A percentile compares a stretch with the other conserved stretches of the same genome.
Conservation (phyloP, 805 yeast species). For the Teunomyces atbi region DNA sequence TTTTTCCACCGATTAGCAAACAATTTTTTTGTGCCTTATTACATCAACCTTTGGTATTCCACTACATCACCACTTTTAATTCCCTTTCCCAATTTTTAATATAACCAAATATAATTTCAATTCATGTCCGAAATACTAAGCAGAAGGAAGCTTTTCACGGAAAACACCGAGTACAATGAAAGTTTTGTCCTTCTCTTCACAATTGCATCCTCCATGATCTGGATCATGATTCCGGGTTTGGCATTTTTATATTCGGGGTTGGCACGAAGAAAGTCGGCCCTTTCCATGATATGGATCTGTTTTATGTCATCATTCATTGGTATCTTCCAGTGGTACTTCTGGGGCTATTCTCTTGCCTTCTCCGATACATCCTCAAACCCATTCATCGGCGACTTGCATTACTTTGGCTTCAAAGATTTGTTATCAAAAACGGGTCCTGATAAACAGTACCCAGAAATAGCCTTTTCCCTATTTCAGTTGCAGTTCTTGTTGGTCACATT, state of each 20-base stretch:
- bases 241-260: conserved; percentile 91
- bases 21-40: background rate
- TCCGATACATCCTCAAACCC: conserved; percentile 74
- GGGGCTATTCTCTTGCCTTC: conserved; percentile 96
- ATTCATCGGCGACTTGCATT: conserved; percentile 82
- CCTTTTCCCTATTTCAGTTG: conserved; percentile 84
- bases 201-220: conserved; percentile 66
- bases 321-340: conserved; percentile 90
- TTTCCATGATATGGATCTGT: conserved; percentile 81
- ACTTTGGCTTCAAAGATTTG: conserved; percentile 79
- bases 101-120: background rate
- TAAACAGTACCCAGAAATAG: conserved; percentile 69
- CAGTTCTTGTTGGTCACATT: conserved; percentile 90
- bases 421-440: conserved; percentile 33
- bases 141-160: conserved; percentile 33
- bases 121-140: conserved; percentile 18
- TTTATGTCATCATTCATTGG: conserved; percentile 71
- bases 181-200: conserved; percentile 43
- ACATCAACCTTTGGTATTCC: background rate
- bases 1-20: background rate
- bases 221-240: conserved; percentile 93
- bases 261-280: conserved; percentile 86
- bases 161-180: conserved; percentile 31
- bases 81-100: background rate
- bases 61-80: background rate